These are phyloP conservation scores for Suillus decipiens DNA, from an alignment of 768 basidiomycete genomes.

Conservation along the genomic window DNA sequence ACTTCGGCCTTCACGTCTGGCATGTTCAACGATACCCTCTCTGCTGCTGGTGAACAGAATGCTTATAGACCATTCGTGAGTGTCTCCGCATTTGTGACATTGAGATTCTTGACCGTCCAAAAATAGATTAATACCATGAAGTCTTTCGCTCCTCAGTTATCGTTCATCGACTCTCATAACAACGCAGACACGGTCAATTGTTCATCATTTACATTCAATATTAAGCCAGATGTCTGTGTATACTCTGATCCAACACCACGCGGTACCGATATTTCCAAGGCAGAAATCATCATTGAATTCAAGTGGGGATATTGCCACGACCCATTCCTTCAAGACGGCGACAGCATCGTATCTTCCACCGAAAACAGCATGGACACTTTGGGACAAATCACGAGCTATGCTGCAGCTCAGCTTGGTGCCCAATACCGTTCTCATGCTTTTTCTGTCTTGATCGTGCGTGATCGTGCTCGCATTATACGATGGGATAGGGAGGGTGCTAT, in stretches of 20 bases:
- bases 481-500: slow-evolving; percentile 21
- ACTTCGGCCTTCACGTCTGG: background rate
- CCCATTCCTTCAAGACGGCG: background rate
- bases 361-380: slow-evolving; percentile 14
- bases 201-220: slow-evolving; percentile 4
- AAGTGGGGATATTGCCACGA: slow-evolving; percentile 9
- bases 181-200: background rate
- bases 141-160: slow-evolving; percentile 6
- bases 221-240: slow-evolving; percentile 15
- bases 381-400: slow-evolving; percentile 23
- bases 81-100: background rate
- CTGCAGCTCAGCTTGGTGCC: slow-evolving; percentile 14
- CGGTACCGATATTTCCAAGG: background rate
- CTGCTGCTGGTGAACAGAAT: background rate
- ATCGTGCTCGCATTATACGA: slow-evolving; percentile 14
- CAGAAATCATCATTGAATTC: slow-evolving; percentile 15
- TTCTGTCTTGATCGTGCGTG: slow-evolving; percentile 16
- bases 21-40: background rate
- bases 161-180: background rate
- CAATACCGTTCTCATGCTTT: slow-evolving; percentile 23
- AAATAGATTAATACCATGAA: slow-evolving; percentile 6
- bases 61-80: slow-evolving; percentile 10
- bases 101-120: background rate
- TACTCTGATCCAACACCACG: background rate
- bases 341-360: background rate